These are phyloP conservation scores for Colletotrichum sp. DNA, from an alignment of 2,329 filamentous ascomycete genomes.

Conservation along the genomic window DNA sequence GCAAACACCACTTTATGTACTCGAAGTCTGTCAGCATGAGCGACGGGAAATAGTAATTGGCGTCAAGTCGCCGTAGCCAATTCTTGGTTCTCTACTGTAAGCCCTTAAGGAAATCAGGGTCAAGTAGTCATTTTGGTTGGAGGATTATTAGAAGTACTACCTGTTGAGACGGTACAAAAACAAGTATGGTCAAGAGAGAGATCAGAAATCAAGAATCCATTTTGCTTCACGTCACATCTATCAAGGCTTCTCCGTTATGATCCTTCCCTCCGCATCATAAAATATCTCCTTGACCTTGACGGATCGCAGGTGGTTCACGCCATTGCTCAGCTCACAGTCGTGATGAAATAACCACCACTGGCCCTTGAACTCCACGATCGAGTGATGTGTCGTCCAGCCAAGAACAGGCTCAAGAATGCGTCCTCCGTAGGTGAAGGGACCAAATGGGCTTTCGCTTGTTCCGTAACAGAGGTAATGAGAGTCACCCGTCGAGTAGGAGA, in stretches of 20 bases:
- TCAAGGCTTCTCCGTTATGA: slow-evolving; percentile 48
- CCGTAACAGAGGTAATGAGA: slow-evolving; percentile 78
- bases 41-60: not conserved
- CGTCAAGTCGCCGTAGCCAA: not conserved
- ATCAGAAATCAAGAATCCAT: not conserved
- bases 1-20: not conserved
- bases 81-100: not conserved
- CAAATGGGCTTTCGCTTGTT: slow-evolving; percentile 65
- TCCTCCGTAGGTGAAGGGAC: slow-evolving; percentile 76
- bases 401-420: slow-evolving; percentile 76
- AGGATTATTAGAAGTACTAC: not conserved
- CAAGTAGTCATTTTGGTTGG: not conserved
- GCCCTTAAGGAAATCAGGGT: not conserved
- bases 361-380: slow-evolving; percentile 74
- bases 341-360: slow-evolving; percentile 81
- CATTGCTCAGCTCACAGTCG: slow-evolving; percentile 71
- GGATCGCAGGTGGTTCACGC: slow-evolving; percentile 72
- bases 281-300: slow-evolving; percentile 80
- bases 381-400: slow-evolving; percentile 85
- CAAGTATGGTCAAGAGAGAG: not conserved
- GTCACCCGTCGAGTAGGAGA: slow-evolving; percentile 80
- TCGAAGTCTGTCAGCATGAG: not conserved
- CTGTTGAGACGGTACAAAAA: not conserved
- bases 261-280: slow-evolving; percentile 70
- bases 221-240: not conserved